phyloP scores from a whole-genome alignment of 164 flowering plant genomes.

The Saururus chinensis region DNA sequence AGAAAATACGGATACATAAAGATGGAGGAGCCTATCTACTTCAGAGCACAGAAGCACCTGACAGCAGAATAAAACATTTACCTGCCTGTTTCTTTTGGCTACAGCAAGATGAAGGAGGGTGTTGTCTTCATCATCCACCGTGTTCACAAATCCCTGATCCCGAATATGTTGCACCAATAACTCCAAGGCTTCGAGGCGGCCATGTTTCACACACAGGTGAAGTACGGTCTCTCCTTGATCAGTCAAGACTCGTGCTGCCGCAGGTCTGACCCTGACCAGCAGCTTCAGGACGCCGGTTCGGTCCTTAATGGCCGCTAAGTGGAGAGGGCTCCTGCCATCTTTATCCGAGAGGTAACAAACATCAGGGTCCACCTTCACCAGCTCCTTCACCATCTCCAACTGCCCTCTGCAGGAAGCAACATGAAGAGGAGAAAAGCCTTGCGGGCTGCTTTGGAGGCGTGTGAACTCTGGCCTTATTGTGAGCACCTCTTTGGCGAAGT shows the following conservation, averaged over 20 bases:
- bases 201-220: conserved; percentile 32
- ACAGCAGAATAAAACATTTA: no score
- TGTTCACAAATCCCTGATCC: conserved; percentile 21
- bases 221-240: conserved; percentile 32
- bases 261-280: no score
- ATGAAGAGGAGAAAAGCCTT: conserved; percentile 41
- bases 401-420: conserved; percentile 40
- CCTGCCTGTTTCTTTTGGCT: conserved; percentile 25
- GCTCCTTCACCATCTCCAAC: conserved; percentile 32
- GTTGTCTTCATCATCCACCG: conserved; percentile 37
- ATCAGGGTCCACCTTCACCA: conserved; percentile 30
- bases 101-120: conserved; percentile 46
- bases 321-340: conserved; percentile 42
- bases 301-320: conserved; percentile 49
- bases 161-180: no score
- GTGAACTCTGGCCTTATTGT: conserved; percentile 30
- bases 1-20: no score
- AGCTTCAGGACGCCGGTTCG: no score
- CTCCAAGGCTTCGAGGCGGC: no score
- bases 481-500: conserved; percentile 29
- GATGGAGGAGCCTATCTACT: no score
- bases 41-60: no score
- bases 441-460: conserved; percentile 12
- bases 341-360: conserved; percentile 26
- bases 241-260: conserved; percentile 26